Evolutionary conservation across 2,329 filamentous ascomycete species (phyloP), one percentile per base, ranked within the genome.

Genomic region (Alternaria arborescens): DNA sequence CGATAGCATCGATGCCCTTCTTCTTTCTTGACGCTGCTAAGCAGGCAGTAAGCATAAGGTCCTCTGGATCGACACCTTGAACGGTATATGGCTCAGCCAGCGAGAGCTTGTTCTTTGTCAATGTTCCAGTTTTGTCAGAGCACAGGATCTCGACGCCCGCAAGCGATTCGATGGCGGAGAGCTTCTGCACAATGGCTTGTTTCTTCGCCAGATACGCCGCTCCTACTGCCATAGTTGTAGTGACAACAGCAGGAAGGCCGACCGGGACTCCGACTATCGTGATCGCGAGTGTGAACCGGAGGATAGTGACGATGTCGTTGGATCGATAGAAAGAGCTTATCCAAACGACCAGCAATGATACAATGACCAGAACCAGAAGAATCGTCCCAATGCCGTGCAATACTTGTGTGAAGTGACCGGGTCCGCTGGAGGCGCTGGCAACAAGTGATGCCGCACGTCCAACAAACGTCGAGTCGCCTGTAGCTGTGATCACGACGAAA

Each of bases 71-170:
- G 61, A 96, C 91, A 75, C 93, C 93, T 63, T 87, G 84, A 64
- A 95, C 91, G 40, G 89, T 92, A 84, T 89, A 97, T 58, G 93
- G 93, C 78, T 96, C 93, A 53, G 91, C 86, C 47, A 97, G 86
- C 66, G 92, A 94, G 22, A 97, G 88, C 85, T 95, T 96, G 86
- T 97, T 97, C 86, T 94, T 95, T 77, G 93, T 97, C 77, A 97
- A 82, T 60, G 93, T 97, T 83, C 93, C 93, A 30, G 93, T 96
- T 87, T 96, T 96, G 87, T 96, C 93, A 54, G 93, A 94, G 86
- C 93, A 96, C 58, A 97, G 90, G 79, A 97, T 95, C 82, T 97
- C 91, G 65, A 96, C 93, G 84, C 93, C 93, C 77, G 93, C 93
- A 67, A 97, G 86, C 26, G 93, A 96, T 84, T 97, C 93, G 65